A percentile compares a stretch with the other conserved stretches of the same genome.
These are phyloP conservation scores for Aciculosporium take DNA, from an alignment of 2,329 filamentous ascomycete species.

Conservation along the genomic window DNA sequence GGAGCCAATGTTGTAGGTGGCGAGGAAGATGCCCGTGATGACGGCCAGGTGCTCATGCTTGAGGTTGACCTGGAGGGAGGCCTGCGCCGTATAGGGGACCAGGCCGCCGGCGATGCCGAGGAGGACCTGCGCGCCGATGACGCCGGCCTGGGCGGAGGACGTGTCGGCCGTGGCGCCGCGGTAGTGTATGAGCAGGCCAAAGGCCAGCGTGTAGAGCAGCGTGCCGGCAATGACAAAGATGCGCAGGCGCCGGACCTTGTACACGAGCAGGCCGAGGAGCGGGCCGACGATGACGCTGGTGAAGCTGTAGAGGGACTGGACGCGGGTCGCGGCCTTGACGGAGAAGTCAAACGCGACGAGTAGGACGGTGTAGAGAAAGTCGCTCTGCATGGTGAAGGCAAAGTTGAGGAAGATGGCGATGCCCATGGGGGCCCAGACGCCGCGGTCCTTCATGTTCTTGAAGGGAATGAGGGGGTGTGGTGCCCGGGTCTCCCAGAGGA, in stretches of 20 bases:
- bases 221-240: conserved; percentile 36
- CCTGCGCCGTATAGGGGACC: conserved; percentile 43
- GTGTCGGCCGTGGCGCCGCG: conserved; percentile 28
- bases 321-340: conserved; percentile 33
- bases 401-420: conserved; percentile 26
- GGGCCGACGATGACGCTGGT: conserved; percentile 34
- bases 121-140: conserved; percentile 46
- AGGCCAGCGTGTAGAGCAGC: conserved; percentile 38
- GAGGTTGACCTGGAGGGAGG: conserved; percentile 43
- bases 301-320: conserved; percentile 32
- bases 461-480: conserved; percentile 43
- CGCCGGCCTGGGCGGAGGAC: conserved; percentile 32
- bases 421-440: conserved; percentile 32
- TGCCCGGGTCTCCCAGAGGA: conserved; percentile 44
- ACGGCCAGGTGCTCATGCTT: conserved; percentile 41
- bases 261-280: conserved; percentile 33
- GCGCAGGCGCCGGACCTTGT: conserved; percentile 37
- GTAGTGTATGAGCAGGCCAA: conserved; percentile 44
- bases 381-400: conserved; percentile 32
- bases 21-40: conserved; percentile 39
- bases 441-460: conserved; percentile 33
- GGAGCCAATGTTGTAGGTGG: conserved; percentile 43
- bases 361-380: conserved; percentile 37
- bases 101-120: conserved; percentile 44
- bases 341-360: conserved; percentile 36